Conservation (phyloP, 2,329 filamentous ascomycete genomes). For the Arachnomyces sp. region DNA sequence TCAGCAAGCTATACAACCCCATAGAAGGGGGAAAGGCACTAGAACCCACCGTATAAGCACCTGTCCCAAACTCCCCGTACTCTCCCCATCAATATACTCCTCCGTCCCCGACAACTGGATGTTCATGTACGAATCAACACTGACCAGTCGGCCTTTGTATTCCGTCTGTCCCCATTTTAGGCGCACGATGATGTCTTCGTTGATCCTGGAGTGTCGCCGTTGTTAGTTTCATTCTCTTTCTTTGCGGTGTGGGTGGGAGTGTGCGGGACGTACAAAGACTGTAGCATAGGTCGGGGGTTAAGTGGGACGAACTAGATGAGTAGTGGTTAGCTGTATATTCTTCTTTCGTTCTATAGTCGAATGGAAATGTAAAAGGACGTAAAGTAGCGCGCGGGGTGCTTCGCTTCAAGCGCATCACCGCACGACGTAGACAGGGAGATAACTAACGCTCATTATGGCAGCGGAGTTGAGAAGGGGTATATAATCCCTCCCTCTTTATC, state of each 20-base stretch:
- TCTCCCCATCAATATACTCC: constrained; percentile 85
- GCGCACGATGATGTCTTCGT: constrained; percentile 82
- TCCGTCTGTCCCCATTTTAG: constrained; percentile 98
- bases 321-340: constrained; percentile 13
- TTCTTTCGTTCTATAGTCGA: no score
- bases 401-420: no score
- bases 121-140: constrained; percentile 98
- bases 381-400: no score
- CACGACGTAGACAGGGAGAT: no score
- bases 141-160: constrained; percentile 89
- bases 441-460: no score
- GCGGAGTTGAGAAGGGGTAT: no score
- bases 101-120: constrained; percentile 84
- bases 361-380: no score
- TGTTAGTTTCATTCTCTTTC: constrained; percentile 9
- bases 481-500: no score
- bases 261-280: constrained; percentile 63
- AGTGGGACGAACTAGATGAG: constrained; percentile 68
- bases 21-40: not conserved
- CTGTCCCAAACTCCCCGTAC: constrained; percentile 75
- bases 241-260: not conserved
- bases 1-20: constrained; percentile 1
- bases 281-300: constrained; percentile 94
- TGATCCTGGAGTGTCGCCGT: constrained; percentile 52
- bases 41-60: constrained; percentile 73